These are phyloP conservation scores for Talaromyces sp. DNA, from an alignment of 2,329 filamentous ascomycete species.

Conservation along the genomic window DNA sequence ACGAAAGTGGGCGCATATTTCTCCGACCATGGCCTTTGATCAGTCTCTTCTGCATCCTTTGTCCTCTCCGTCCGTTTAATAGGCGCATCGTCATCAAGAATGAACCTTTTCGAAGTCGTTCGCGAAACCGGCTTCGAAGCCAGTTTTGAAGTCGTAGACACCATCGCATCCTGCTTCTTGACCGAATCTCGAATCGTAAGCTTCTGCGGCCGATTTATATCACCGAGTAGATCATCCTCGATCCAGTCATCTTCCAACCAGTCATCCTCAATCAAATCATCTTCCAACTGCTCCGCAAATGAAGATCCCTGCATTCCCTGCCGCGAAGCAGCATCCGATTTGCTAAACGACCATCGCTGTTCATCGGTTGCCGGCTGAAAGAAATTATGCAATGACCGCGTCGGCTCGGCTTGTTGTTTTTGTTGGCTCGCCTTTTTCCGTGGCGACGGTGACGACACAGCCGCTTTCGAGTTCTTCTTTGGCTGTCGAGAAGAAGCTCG, in stretches of 20 bases:
- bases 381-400: constrained; percentile 41
- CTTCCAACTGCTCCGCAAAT: constrained; percentile 26
- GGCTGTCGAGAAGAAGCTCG: background rate
- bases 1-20: constrained; percentile 71
- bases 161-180: constrained; percentile 3
- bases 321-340: constrained; percentile 23
- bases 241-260: constrained; percentile 32
- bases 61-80: background rate
- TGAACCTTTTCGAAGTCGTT: constrained; percentile 7
- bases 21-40: constrained; percentile 80
- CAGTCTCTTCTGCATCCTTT: constrained; percentile 42
- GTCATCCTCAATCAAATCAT: constrained; percentile 41
- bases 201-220: background rate
- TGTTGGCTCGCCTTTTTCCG: constrained; percentile 21
- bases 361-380: constrained; percentile 39
- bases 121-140: constrained; percentile 30
- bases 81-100: background rate
- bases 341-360: constrained; percentile 37
- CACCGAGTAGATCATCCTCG: constrained; percentile 29
- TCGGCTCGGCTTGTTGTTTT: constrained; percentile 20
- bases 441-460: background rate
- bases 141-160: constrained; percentile 20
- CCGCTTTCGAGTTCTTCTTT: background rate
- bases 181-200: background rate
- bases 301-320: background rate